These are phyloP conservation scores for Echinosophora koreensis DNA, from an alignment of 306 rosid genomes.

Conservation along the genomic window DNA sequence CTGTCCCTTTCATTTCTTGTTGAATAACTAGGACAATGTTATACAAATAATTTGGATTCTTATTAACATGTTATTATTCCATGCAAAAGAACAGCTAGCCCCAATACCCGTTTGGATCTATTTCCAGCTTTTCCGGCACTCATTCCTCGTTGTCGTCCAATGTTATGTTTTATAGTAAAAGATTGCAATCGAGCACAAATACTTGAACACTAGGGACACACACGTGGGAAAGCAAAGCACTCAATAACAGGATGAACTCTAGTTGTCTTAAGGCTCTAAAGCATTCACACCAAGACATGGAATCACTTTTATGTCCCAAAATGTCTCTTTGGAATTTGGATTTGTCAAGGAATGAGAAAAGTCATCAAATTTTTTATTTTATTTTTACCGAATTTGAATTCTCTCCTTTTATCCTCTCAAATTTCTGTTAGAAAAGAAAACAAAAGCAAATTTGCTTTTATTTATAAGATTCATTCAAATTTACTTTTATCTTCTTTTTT, in stretches of 20 bases:
- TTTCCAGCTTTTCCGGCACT: constrained; percentile 64
- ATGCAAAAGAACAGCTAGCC: constrained; percentile 22
- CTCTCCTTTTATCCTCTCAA: too few relatives aligned
- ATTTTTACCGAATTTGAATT: too few relatives aligned
- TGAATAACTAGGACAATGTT: neutral
- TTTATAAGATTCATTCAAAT: too few relatives aligned
- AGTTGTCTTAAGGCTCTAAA: neutral
- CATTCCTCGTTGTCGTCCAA: constrained; percentile 59
- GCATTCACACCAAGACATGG: constrained; percentile 59
- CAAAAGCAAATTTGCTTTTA: too few relatives aligned
- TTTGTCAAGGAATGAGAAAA: constrained; percentile 47
- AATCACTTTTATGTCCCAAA: constrained; percentile 51
- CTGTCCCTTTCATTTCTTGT: constrained; percentile 40
- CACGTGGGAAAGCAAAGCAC: constrained; percentile 50
- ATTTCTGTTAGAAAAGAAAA: too few relatives aligned
- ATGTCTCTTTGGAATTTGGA: constrained; percentile 41
- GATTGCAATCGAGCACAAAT: constrained; percentile 54
- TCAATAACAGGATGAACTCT: neutral
- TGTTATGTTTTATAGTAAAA: constrained; percentile 42
- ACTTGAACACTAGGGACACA: constrained; percentile 45
- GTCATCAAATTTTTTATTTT: constrained; percentile 28
- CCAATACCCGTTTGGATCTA: constrained; percentile 28
- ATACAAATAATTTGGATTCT: constrained; percentile 8
- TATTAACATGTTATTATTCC: constrained; percentile 6
- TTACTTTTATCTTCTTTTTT: too few relatives aligned